phyloP scores from a whole-genome alignment of 2,329 filamentous ascomycete genomes.

The Mariannaea sp. region DNA sequence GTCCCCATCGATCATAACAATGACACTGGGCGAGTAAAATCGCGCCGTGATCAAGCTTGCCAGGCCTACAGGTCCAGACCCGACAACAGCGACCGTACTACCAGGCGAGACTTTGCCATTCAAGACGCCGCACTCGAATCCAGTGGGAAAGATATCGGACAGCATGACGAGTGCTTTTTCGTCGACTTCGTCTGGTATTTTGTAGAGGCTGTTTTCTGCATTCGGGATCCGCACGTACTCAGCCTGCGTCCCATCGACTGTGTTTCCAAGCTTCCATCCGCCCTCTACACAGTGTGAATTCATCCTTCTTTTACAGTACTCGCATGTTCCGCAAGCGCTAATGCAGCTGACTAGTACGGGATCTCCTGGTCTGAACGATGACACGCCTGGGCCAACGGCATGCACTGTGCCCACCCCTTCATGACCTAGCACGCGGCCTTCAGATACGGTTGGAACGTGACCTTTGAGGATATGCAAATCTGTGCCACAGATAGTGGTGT shows the following conservation, averaged over 20 bases:
- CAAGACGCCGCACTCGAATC: slow-evolving; percentile 58
- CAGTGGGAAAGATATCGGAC: slow-evolving; percentile 62
- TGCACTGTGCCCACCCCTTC: slow-evolving; percentile 58
- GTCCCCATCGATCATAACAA: slow-evolving; percentile 59
- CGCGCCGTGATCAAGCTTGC: slow-evolving; percentile 58
- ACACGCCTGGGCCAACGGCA: slow-evolving; percentile 50
- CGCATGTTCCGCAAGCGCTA: slow-evolving; percentile 55
- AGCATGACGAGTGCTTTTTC: slow-evolving; percentile 53
- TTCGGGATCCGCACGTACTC: slow-evolving; percentile 59
- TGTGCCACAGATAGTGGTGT: slow-evolving; percentile 58
- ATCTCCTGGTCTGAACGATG: slow-evolving; percentile 54
- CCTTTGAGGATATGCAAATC: slow-evolving; percentile 62
- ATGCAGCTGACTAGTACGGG: slow-evolving; percentile 58
- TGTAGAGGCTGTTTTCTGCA: slow-evolving; percentile 54
- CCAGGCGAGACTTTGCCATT: slow-evolving; percentile 58
- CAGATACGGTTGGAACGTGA: slow-evolving; percentile 53
- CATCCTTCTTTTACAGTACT: slow-evolving; percentile 56
- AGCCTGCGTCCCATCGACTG: slow-evolving; percentile 59
- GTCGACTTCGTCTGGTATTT: slow-evolving; percentile 48
- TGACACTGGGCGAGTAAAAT: slow-evolving; percentile 56
- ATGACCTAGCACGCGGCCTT: slow-evolving; percentile 56
- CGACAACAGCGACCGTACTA: slow-evolving; percentile 57
- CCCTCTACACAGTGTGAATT: slow-evolving; percentile 57
- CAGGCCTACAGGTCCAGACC: slow-evolving; percentile 61
- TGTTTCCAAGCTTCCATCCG: slow-evolving; percentile 60